Evolutionary conservation across 2,329 filamentous ascomycete genomes (phyloP).

Genomic region (Colletotrichum sp.): DNA sequence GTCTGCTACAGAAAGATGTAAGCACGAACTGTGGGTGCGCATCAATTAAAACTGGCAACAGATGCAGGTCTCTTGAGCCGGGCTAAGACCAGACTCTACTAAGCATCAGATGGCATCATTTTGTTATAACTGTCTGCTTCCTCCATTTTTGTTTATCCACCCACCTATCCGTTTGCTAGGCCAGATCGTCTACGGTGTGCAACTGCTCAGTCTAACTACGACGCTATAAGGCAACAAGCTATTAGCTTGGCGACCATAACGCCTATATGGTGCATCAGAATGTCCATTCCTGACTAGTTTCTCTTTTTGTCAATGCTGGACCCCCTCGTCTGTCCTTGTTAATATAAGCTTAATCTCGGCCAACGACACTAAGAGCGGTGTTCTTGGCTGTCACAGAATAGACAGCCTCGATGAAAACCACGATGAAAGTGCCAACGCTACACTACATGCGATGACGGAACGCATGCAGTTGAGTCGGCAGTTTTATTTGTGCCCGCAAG

Average conservation of each 20-base stretch:
- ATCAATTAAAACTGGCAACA: background rate
- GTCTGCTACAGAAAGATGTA: fast-evolving
- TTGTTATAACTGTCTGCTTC: background rate
- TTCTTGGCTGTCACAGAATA: background rate
- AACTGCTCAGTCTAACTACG: no score
- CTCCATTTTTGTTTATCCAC: fast-evolving
- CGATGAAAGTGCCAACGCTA: background rate
- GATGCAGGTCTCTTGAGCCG: background rate
- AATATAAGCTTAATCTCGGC: fast-evolving
- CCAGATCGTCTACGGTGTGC: no score
- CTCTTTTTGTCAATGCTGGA: background rate
- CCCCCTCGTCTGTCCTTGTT: background rate
- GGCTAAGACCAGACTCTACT: background rate
- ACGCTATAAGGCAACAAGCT: no score
- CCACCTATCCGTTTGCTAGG: no score
- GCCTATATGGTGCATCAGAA: background rate
- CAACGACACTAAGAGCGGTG: background rate
- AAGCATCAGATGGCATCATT: background rate
- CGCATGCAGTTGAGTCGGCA: background rate
- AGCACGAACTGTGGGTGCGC: background rate
- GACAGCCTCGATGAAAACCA: background rate
- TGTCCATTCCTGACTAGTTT: background rate
- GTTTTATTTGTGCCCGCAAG: background rate
- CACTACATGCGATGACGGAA: background rate
- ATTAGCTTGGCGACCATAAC: background rate